Base-by-base conservation (phyloP, 768 basidiomycete species). In the Lactarius sp. region DNA sequence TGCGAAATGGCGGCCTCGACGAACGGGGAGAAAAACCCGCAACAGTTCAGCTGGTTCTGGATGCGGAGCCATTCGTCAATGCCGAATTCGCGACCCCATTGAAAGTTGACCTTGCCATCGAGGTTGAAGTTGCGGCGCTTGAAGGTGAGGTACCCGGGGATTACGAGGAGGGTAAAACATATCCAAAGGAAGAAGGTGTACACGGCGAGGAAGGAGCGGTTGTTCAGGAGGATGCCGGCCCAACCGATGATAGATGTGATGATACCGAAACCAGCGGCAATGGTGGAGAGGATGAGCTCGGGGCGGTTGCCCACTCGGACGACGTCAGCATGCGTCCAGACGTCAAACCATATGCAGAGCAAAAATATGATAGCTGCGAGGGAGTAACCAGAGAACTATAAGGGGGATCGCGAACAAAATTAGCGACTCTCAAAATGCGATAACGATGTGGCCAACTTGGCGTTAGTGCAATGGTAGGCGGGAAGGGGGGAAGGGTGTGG, bases 171-270 rank as follows among this genome's bases (percentile, higher is more conserved):
- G 14, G 77, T 84, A 72, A 92, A 86, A 61, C 81, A 83, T 70
- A 87, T 75, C 90, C 90, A 93, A 52, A 88, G 81, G 46, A 87
- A 73, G 73, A 90, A 74, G 22, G 79, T 80, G 76, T 90, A 92
- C 56, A 86, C 73, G 44, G 89, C 88, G 66, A 92, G 82, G 80
- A 93, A 92, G 46, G 83, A 76, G 63, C 90, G 88, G 72, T 90
- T 90, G 79, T 93, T 93, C 70, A 92, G 83, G 33, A 93, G 76
- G 71, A 92, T 84, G 36, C 90, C 90, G 27, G 89, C 80, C 82
- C 85, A 90, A 54, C 90, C 90, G 70, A 92, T 75, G 59, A 89
- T 69, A 20, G 88, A 82, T 37, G 88, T 88, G 68, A 88, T 71
- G 39, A 88, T 71, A 58, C 82, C 85, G 9, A 85, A 65, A 12